Evolutionary conservation across 495 filamentous ascomycete genomes (phyloP).

Genomic region (Parachaetomium inaequale): DNA sequence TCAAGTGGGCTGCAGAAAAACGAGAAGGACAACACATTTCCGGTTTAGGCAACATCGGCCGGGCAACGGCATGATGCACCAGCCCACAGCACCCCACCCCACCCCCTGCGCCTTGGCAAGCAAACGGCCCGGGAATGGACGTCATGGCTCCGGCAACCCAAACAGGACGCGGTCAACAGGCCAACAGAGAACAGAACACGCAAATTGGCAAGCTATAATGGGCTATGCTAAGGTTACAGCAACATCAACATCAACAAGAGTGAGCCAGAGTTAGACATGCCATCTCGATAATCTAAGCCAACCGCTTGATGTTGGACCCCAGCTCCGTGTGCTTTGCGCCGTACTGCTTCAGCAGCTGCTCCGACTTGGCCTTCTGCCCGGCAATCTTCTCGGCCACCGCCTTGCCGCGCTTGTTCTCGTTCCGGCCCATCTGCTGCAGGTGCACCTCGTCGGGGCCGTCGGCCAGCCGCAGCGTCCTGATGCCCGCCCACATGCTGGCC

Average conservation of each 20-base stretch:
- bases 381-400: slow-evolving; percentile 61
- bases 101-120: slow-evolving; percentile 3
- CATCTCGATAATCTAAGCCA: background rate
- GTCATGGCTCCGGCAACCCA: slow-evolving; percentile 10
- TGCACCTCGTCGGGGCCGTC: slow-evolving; percentile 95
- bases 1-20: slow-evolving; percentile 8
- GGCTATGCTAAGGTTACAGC: background rate
- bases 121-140: background rate
- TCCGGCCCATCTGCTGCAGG: slow-evolving; percentile 80
- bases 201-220: background rate
- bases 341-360: slow-evolving; percentile 61
- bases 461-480: slow-evolving; percentile 77
- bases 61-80: slow-evolving; percentile 27
- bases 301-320: slow-evolving; percentile 46
- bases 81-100: slow-evolving; percentile 14
- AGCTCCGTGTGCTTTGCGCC: slow-evolving; percentile 49
- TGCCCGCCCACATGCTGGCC: slow-evolving; percentile 79
- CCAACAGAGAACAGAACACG: slow-evolving; percentile 3
- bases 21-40: slow-evolving; percentile 27
- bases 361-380: slow-evolving; percentile 60
- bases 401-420: slow-evolving; percentile 71
- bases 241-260: background rate
- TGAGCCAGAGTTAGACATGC: background rate
- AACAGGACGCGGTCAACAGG: background rate
- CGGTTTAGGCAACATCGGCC: slow-evolving; percentile 23